Conservation (phyloP, 1,284 basidiomycete genomes). For the Trametes versicolor region DNA sequence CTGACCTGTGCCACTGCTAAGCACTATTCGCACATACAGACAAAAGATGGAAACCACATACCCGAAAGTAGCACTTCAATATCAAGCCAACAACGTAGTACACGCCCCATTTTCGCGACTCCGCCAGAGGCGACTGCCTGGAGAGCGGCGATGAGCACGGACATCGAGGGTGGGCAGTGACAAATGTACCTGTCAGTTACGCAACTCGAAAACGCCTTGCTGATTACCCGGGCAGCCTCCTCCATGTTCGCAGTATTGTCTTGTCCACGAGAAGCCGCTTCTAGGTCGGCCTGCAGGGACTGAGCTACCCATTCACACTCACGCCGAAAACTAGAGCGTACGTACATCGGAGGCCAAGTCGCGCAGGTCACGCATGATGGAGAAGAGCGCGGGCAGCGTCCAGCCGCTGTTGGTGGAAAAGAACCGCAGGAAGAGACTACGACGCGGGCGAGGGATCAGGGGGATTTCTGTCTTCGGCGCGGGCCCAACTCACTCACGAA, state of each 20-base stretch:
- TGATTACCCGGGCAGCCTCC: constrained; percentile 90
- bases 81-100: constrained; percentile 95
- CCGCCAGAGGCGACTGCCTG: constrained; percentile 64
- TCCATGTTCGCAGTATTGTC: constrained; percentile 83
- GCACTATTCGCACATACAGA: neutral
- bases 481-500: constrained; percentile 38
- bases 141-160: neutral
- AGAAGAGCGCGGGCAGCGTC: constrained; percentile 84
- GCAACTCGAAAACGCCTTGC: constrained; percentile 93
- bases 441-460: constrained; percentile 15
- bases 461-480: constrained; percentile 26
- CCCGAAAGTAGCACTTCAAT: constrained; percentile 95
- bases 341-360: constrained; percentile 81
- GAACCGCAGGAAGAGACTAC: constrained; percentile 79
- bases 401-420: constrained; percentile 83
- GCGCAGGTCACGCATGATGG: constrained; percentile 80
- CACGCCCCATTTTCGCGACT: constrained; percentile 93
- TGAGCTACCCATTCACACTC: neutral
- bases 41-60: constrained; percentile 48
- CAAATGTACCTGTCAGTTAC: constrained; percentile 82
- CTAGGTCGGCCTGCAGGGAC: constrained; percentile 68
- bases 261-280: constrained; percentile 65
- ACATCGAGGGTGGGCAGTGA: neutral
- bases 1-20: constrained; percentile 67
- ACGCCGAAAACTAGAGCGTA: neutral